Evolutionary conservation across 2,329 filamentous ascomycete species (phyloP).

Genomic region (Scytalidium sp.): DNA sequence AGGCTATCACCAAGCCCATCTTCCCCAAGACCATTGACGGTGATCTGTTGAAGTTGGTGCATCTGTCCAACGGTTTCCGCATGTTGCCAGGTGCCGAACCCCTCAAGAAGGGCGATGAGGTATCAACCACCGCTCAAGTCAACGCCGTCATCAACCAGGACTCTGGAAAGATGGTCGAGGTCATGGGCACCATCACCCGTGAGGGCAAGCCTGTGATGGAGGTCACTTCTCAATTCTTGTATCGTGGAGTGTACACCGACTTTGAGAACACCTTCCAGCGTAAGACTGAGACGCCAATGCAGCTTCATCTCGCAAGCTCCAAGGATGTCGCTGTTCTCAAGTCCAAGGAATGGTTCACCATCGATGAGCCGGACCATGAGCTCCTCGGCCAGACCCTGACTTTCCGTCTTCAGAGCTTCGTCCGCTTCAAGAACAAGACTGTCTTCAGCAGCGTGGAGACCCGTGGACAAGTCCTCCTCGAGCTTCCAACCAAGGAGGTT

Average conservation of each 20-base stretch:
- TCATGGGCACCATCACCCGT: constrained; percentile 93
- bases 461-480: constrained; percentile 84
- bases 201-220: constrained; percentile 90
- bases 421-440: constrained; percentile 92
- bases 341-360: constrained; percentile 96
- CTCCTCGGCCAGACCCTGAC: constrained; percentile 90
- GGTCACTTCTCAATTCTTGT: constrained; percentile 96
- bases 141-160: constrained; percentile 98
- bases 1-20: constrained; percentile 98
- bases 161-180: constrained; percentile 98
- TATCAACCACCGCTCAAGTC: constrained; percentile 91
- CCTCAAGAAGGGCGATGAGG: constrained; percentile 89
- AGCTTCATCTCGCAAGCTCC: constrained; percentile 80
- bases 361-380: constrained; percentile 81
- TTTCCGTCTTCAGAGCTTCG: constrained; percentile 90
- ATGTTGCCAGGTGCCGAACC: constrained; percentile 97
- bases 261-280: constrained; percentile 99
- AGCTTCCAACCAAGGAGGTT: constrained; percentile 94
- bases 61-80: constrained; percentile 95
- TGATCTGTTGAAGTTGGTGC: constrained; percentile 91
- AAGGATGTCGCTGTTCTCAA: constrained; percentile 92
- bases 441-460: constrained; percentile 92
- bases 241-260: constrained; percentile 88
- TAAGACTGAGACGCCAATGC: constrained; percentile 92
- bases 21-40: constrained; percentile 96